A percentile compares a stretch with the other conserved stretches of the same genome.
Conservation (phyloP, 148 eudicot genomes). For the Rhododendron simsii region DNA sequence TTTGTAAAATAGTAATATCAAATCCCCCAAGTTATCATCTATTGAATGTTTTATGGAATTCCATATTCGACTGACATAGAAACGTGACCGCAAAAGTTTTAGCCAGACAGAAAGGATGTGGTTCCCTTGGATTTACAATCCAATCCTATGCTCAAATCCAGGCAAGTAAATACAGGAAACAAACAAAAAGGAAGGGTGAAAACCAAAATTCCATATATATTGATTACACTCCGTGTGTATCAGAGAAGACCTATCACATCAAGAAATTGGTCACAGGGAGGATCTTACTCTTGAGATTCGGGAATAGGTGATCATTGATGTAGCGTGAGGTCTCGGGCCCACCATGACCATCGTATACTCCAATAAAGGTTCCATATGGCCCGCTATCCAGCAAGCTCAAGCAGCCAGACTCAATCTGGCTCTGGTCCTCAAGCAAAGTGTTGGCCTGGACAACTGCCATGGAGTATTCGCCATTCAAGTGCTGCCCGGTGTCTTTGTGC, state of each 20-base stretch:
- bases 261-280: background rate
- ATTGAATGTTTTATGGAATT: background rate
- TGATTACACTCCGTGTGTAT: background rate
- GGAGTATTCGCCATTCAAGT: constrained; percentile 67
- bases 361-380: constrained; percentile 76
- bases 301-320: constrained; percentile 69
- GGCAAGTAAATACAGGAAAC: background rate
- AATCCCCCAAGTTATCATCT: background rate
- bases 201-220: background rate
- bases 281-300: constrained; percentile 71
- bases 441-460: constrained; percentile 94
- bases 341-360: constrained; percentile 87
- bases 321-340: constrained; percentile 82
- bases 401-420: constrained; percentile 77
- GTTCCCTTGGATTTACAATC: background rate
- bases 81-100: background rate
- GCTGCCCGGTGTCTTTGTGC: constrained; percentile 75
- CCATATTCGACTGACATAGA: background rate
- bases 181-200: background rate
- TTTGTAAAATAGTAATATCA: background rate
- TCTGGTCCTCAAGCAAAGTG: constrained; percentile 74
- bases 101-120: background rate
- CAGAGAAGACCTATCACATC: background rate
- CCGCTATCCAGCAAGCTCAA: constrained; percentile 65
- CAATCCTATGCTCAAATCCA: background rate